Conservation (phyloP, 352 stramenopile genomes). For the Thalassiosira livingstoniorum region DNA sequence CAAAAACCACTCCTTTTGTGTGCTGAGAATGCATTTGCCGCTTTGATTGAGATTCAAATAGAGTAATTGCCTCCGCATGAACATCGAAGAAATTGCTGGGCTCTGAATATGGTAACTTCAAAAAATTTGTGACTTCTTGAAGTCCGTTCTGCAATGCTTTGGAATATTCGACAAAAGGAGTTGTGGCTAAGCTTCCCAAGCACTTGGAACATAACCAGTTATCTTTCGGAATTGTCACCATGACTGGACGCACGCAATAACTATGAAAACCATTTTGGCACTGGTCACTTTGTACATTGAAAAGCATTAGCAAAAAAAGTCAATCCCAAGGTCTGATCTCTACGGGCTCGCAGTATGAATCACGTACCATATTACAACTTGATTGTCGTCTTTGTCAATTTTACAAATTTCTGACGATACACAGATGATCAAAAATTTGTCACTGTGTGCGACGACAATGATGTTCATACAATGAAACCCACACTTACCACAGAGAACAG, state of each 20-base stretch:
- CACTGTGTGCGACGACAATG: background rate
- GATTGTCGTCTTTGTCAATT: slow-evolving; percentile 59
- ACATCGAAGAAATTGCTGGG: slow-evolving; percentile 27
- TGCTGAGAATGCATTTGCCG: slow-evolving; percentile 25
- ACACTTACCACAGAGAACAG: slow-evolving; percentile 50
- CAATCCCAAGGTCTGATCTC: no score
- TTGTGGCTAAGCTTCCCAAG: no score
- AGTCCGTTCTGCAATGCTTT: slow-evolving; percentile 9
- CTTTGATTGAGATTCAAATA: slow-evolving; percentile 35
- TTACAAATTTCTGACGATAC: slow-evolving; percentile 52
- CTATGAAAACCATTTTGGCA: slow-evolving; percentile 64
- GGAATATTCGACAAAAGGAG: slow-evolving; percentile 44
- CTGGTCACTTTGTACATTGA: no score
- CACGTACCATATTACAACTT: slow-evolving; percentile 25
- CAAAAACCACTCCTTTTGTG: slow-evolving; percentile 39
- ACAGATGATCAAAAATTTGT: background rate
- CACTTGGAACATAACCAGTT: slow-evolving; percentile 56
- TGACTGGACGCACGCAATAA: slow-evolving; percentile 64
- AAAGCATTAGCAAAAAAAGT: no score
- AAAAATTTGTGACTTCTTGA: slow-evolving; percentile 28
- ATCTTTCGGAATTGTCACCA: slow-evolving; percentile 62
- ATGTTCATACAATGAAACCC: background rate
- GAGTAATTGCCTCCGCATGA: slow-evolving; percentile 39
- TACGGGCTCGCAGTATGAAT: background rate
- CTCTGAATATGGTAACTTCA: slow-evolving; percentile 37